These are phyloP conservation scores for Cenchrus fungigraminus DNA, from an alignment of 176 grass and related monocot genomes.

Conservation along the genomic window DNA sequence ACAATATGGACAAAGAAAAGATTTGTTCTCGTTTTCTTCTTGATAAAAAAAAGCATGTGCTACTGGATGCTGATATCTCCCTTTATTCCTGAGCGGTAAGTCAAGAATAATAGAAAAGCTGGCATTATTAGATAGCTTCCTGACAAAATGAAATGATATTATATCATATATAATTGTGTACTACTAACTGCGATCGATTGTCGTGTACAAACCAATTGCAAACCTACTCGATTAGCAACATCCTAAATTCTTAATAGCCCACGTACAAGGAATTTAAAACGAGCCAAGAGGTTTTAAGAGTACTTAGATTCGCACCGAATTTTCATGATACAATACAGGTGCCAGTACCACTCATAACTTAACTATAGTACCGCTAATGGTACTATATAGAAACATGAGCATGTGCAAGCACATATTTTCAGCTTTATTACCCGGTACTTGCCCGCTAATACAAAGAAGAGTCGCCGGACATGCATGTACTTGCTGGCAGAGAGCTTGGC, in stretches of 20 bases:
- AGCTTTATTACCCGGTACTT: not conserved
- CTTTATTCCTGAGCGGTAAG: not conserved
- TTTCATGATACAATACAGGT: not conserved
- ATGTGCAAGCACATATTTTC: not conserved
- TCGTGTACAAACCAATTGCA: not conserved
- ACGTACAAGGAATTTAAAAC: not conserved
- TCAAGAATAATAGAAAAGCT: not conserved
- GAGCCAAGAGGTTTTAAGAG: not conserved
- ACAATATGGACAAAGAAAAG: constrained; percentile 6
- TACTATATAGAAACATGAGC: not conserved
- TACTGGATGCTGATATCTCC: not conserved
- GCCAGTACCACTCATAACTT: not conserved
- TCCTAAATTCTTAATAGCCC: not conserved
- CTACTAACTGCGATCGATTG: not conserved
- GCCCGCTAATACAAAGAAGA: not conserved
- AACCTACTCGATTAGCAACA: not conserved
- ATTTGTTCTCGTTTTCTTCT: constrained; percentile 7
- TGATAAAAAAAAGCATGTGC: not conserved
- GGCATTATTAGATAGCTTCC: not conserved
- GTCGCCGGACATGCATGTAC: not conserved
- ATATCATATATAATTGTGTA: too few relatives aligned
- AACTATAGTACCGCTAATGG: not conserved
- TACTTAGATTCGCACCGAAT: not conserved
- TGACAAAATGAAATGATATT: not conserved
- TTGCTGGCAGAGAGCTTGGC: not conserved